Evolutionary conservation across 164 flowering plant genomes (phyloP).

Genomic region (Nymphaea colorata): DNA sequence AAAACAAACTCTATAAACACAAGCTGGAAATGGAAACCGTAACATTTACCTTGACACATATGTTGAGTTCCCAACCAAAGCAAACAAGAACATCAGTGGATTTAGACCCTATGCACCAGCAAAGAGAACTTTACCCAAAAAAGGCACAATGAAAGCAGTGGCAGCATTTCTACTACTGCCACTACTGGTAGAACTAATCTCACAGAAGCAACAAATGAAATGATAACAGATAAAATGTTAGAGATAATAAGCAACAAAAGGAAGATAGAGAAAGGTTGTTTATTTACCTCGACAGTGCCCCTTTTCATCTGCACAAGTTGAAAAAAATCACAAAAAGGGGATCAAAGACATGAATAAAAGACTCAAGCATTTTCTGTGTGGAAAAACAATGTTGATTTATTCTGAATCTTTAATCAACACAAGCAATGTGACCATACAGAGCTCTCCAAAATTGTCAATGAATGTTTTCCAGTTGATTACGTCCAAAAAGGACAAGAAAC

Average conservation of each 20-base stretch:
- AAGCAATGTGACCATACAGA: neutral
- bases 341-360: neutral
- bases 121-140: neutral
- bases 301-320: constrained; percentile 49
- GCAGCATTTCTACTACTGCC: neutral
- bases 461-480: neutral
- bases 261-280: neutral
- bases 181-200: neutral
- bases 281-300: constrained; percentile 60
- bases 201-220: neutral
- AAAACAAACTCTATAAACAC: neutral
- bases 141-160: neutral
- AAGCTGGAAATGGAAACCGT: neutral
- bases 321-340: constrained; percentile 1
- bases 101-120: constrained; percentile 49
- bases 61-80: constrained; percentile 56
- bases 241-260: neutral
- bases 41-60: constrained; percentile 58
- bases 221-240: neutral
- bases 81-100: constrained; percentile 82
- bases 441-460: neutral
- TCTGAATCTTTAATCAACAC: neutral
- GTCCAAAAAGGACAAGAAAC: neutral
- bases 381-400: too few species aligned
- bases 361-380: neutral